Evolutionary conservation across 768 basidiomycete genomes (phyloP).

Genomic region (Kwoniella sp.): DNA sequence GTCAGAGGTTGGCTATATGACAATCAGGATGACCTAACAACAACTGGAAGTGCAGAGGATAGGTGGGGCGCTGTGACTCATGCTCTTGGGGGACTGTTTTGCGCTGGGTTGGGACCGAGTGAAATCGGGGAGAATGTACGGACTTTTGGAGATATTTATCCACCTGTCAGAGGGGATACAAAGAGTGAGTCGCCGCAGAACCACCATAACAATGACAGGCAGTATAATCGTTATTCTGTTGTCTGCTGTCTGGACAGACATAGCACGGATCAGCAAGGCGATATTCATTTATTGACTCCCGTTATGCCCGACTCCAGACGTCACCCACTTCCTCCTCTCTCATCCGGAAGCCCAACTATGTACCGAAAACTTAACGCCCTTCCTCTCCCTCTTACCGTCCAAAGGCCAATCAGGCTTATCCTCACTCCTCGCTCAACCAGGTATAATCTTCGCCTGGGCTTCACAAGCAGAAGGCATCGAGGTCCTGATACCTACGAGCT

Average conservation of each 20-base stretch:
- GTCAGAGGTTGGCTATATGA: conserved; percentile 92
- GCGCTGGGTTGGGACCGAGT: conserved; percentile 76
- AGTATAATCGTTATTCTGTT: no score
- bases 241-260: no score
- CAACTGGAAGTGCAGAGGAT: not conserved
- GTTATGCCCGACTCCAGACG: conserved; percentile 14
- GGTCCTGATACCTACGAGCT: conserved; percentile 45
- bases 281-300: no score
- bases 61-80: conserved; percentile 81
- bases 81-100: conserved; percentile 88
- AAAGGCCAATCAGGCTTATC: conserved; percentile 85
- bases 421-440: conserved; percentile 61
- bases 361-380: conserved; percentile 95
- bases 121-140: conserved; percentile 31
- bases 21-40: conserved; percentile 19
- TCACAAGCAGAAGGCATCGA: conserved; percentile 50
- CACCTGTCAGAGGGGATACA: conserved; percentile 10
- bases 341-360: conserved; percentile 78
- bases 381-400: conserved; percentile 91
- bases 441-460: conserved; percentile 46
- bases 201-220: no score
- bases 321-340: conserved; percentile 56
- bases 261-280: no score
- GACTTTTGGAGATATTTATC: conserved; percentile 45
- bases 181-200: conserved; percentile 42